Conservation (phyloP, 2,329 filamentous ascomycete genomes). For the Fusarium sp. region DNA sequence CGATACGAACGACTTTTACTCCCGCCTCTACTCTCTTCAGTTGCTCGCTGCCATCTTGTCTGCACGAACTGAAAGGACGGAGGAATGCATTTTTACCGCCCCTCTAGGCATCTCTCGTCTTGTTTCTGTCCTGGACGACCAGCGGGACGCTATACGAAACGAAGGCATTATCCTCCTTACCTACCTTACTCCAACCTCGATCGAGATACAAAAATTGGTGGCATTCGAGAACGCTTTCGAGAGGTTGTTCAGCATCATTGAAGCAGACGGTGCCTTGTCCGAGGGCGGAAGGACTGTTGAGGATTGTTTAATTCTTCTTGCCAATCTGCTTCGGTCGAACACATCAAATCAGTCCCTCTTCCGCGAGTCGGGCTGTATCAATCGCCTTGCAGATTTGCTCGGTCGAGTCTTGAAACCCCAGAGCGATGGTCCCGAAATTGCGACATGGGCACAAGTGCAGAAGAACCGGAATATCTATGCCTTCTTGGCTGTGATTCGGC, state of each 20-base stretch:
- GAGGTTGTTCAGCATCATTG: slow-evolving; percentile 83
- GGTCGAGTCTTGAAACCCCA: slow-evolving; percentile 66
- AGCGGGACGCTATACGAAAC: slow-evolving; percentile 87
- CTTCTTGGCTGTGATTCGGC: slow-evolving; percentile 83
- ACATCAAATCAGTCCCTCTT: slow-evolving; percentile 94
- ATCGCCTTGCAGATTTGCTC: slow-evolving; percentile 77
- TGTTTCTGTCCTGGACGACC: slow-evolving; percentile 86
- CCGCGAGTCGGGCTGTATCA: slow-evolving; percentile 86
- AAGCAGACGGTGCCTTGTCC: slow-evolving; percentile 81
- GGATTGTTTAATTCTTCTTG: slow-evolving; percentile 90
- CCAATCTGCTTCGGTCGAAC: slow-evolving; percentile 89
- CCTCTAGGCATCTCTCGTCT: slow-evolving; percentile 89
- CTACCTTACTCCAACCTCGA: slow-evolving; percentile 85
- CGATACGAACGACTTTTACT: slow-evolving; percentile 88
- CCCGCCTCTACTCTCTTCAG: slow-evolving; percentile 90
- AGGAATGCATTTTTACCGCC: slow-evolving; percentile 92
- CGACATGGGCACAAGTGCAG: slow-evolving; percentile 80
- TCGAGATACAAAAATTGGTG: slow-evolving; percentile 93
- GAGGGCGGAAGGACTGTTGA: slow-evolving; percentile 90
- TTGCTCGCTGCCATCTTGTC: slow-evolving; percentile 87
- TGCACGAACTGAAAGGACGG: slow-evolving; percentile 88
- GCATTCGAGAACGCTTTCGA: slow-evolving; percentile 96
- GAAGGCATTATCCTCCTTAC: slow-evolving; percentile 89
- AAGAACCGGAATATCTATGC: slow-evolving; percentile 93
- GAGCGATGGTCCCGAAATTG: slow-evolving; percentile 68